These are phyloP conservation scores for Chrysosporium keratinophilum DNA, from an alignment of 2,329 filamentous ascomycete species.

Conservation along the genomic window DNA sequence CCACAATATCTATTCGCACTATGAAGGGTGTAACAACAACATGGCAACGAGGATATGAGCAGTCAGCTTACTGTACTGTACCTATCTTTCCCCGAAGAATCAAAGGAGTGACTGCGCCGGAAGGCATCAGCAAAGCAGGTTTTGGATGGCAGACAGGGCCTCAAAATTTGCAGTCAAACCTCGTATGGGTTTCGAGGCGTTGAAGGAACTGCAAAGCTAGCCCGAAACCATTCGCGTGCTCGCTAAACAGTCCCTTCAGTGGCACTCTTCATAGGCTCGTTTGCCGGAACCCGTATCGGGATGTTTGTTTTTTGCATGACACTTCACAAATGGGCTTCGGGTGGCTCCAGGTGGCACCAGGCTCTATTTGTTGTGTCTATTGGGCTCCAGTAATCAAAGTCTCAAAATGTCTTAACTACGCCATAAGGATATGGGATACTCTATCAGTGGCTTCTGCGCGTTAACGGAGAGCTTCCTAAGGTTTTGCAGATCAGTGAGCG, in stretches of 20 bases:
- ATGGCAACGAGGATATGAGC: too few relatives aligned
- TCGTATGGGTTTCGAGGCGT: too few relatives aligned
- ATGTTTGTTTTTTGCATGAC: not conserved
- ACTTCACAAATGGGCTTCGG: not conserved
- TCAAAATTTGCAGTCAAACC: too few relatives aligned
- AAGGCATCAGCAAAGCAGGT: too few relatives aligned
- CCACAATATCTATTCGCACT: too few relatives aligned
- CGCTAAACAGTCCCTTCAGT: not conserved
- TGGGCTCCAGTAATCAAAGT: not conserved
- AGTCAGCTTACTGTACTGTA: too few relatives aligned
- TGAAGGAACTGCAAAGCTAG: not conserved
- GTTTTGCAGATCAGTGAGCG: constrained; percentile 3
- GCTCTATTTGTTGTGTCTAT: not conserved
- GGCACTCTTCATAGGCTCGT: not conserved
- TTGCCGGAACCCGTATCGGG: not conserved
- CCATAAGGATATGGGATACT: not conserved
- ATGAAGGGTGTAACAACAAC: too few relatives aligned
- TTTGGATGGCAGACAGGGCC: too few relatives aligned
- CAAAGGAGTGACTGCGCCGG: too few relatives aligned
- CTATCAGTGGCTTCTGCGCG: not conserved
- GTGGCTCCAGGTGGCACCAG: not conserved
- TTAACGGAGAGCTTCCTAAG: not conserved
- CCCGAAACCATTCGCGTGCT: not conserved
- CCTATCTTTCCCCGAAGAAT: too few relatives aligned
- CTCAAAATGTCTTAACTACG: not conserved